Evolutionary conservation across 1,139 yeast genomes (phyloP).

Genomic region (Protomyces inundatus): DNA sequence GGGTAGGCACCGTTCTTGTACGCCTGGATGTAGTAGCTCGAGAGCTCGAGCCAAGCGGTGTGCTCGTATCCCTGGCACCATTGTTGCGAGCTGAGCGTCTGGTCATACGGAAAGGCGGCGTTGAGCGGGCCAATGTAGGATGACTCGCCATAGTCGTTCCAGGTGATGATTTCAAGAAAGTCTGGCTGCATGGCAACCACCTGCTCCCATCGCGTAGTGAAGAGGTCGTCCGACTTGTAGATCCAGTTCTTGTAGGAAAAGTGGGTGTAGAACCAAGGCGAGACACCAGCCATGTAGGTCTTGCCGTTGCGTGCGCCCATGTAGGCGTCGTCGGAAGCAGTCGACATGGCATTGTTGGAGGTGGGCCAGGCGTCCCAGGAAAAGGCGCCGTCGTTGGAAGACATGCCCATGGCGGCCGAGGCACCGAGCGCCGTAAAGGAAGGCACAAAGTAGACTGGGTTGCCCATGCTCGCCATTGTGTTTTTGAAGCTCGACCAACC

Average conservation of each 20-base stretch:
- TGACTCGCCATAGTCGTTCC: slow-evolving; percentile 31
- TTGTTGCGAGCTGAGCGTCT: slow-evolving; percentile 3
- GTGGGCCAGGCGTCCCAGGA: slow-evolving; percentile 32
- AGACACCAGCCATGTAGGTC: slow-evolving; percentile 29
- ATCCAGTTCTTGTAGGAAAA: slow-evolving; percentile 30
- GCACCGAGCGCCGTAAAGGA: slow-evolving; percentile 28
- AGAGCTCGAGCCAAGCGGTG: slow-evolving; percentile 17
- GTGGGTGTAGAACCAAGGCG: slow-evolving; percentile 31
- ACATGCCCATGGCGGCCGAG: slow-evolving; percentile 22
- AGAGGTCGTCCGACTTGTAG: slow-evolving; percentile 29
- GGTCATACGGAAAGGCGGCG: slow-evolving; percentile 25
- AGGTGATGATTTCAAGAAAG: slow-evolving; percentile 29
- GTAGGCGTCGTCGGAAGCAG: slow-evolving; percentile 25
- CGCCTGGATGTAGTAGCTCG: slow-evolving; percentile 26
- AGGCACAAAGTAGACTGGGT: slow-evolving; percentile 28
- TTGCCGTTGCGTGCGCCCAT: slow-evolving; percentile 21
- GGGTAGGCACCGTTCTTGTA: slow-evolving; percentile 27
- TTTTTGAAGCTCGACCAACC: slow-evolving; percentile 26
- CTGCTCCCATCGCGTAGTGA: slow-evolving; percentile 28
- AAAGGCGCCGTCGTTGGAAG: slow-evolving; percentile 28
- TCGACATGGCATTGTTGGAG: slow-evolving; percentile 19
- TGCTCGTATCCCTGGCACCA: slow-evolving; percentile 26
- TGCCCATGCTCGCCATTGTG: slow-evolving; percentile 17
- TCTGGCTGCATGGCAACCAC: slow-evolving; percentile 27
- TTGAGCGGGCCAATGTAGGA: slow-evolving; percentile 27